Evolutionary conservation across 805 yeast species (phyloP).

Genomic region (Clavispora vitiphila): DNA sequence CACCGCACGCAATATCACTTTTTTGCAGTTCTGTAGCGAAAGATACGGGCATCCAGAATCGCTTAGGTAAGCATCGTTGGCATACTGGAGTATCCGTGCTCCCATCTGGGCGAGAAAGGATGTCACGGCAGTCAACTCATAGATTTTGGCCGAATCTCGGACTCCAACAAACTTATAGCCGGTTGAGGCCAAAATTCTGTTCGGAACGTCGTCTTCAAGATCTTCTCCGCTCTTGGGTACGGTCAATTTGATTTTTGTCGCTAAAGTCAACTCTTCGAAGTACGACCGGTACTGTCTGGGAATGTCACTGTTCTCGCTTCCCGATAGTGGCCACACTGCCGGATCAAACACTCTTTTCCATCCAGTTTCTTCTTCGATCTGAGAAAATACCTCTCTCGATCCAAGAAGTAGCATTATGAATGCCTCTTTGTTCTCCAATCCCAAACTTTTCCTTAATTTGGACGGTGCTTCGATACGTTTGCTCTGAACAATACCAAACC

Average conservation of each 20-base stretch:
- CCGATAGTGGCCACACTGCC: constrained; percentile 16
- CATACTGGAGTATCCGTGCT: constrained; percentile 21
- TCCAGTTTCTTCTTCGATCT: constrained; percentile 19
- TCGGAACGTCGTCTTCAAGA: constrained; percentile 13
- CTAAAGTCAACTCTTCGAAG: constrained; percentile 16
- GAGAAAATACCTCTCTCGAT: constrained; percentile 17
- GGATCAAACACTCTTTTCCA: constrained; percentile 21
- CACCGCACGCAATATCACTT: constrained; percentile 26
- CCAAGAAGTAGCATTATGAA: constrained; percentile 25
- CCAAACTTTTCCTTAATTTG: constrained; percentile 16
- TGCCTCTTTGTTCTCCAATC: constrained; percentile 8
- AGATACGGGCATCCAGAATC: constrained; percentile 10
- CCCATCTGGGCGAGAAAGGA: constrained; percentile 44
- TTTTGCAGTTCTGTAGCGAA: constrained; percentile 2
- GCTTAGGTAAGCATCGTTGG: constrained; percentile 14
- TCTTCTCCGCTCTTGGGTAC: constrained; percentile 14
- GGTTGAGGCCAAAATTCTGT: constrained; percentile 9
- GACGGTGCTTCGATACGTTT: constrained; percentile 33
- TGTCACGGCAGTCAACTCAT: constrained; percentile 49
- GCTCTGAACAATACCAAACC: constrained; percentile 37
- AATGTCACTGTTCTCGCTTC: constrained; percentile 22
- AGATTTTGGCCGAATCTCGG: constrained; percentile 8
- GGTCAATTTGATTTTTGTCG: constrained; percentile 13
- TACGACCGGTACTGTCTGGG: constrained; percentile 17
- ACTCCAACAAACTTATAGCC: not conserved